phyloP scores from a whole-genome alignment of 2,329 filamentous ascomycete species.

The Arthroderma sp. region DNA sequence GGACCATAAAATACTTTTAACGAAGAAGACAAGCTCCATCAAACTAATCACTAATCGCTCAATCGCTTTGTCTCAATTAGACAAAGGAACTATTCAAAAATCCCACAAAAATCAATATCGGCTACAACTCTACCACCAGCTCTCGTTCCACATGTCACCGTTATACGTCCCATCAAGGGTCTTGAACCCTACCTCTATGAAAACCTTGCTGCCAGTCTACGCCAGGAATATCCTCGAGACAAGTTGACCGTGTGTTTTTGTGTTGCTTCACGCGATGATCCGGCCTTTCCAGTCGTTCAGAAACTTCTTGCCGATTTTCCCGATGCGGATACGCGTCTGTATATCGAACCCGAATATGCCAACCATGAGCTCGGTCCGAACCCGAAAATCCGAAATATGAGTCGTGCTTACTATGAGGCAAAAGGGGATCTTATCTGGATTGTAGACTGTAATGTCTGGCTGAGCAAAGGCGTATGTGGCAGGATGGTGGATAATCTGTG shows the following conservation, averaged over 20 bases:
- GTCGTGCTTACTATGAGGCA: slow-evolving; percentile 78
- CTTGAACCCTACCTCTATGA: slow-evolving; percentile 83
- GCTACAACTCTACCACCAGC: slow-evolving; percentile 20
- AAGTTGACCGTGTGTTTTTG: slow-evolving; percentile 74
- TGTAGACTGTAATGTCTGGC: slow-evolving; percentile 93
- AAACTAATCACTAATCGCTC: not conserved
- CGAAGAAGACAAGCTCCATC: not conserved
- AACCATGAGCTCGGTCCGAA: slow-evolving; percentile 66
- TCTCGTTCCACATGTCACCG: slow-evolving; percentile 66
- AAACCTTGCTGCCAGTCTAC: slow-evolving; percentile 76
- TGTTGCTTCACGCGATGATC: slow-evolving; percentile 59
- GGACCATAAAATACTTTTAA: not conserved
- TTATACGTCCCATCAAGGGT: slow-evolving; percentile 88
- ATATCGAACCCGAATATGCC: slow-evolving; percentile 64
- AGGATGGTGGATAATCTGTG: slow-evolving; percentile 81
- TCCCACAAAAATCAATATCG: slow-evolving; percentile 31
- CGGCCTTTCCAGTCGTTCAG: slow-evolving; percentile 61
- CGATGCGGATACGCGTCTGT: slow-evolving; percentile 53
- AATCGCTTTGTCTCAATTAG: slow-evolving; percentile 22
- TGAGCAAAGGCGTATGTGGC: slow-evolving; percentile 62
- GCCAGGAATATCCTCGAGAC: slow-evolving; percentile 62
- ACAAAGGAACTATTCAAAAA: slow-evolving; percentile 40
- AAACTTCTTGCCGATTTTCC: slow-evolving; percentile 62
- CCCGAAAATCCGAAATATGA: slow-evolving; percentile 97
- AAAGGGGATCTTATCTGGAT: slow-evolving; percentile 86